Conservation (phyloP, 1,284 basidiomycete species). For the Neotropicomus parvogracilis region DNA sequence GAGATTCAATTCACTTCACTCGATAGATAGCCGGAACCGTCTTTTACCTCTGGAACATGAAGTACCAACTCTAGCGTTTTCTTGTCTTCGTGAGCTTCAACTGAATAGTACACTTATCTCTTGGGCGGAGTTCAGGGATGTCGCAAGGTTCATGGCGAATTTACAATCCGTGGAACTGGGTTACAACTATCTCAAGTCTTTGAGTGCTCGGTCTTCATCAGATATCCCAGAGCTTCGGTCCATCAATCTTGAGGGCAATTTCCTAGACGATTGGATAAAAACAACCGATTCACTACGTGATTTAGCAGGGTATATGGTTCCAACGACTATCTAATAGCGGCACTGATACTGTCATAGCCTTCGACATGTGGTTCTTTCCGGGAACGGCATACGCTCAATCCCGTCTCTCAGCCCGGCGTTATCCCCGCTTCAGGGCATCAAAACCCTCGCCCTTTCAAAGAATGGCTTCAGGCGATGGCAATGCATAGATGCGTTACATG, state of each 20-base stretch:
- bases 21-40: slow-evolving; percentile 55
- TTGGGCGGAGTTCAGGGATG: slow-evolving; percentile 64
- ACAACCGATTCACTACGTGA: slow-evolving; percentile 44
- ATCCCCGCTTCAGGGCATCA: slow-evolving; percentile 37
- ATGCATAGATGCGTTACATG: slow-evolving; percentile 65
- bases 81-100: slow-evolving; percentile 60
- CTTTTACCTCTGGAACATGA: slow-evolving; percentile 37
- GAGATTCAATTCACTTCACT: slow-evolving; percentile 11
- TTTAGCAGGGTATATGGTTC: slow-evolving; percentile 47
- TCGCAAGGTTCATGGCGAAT: slow-evolving; percentile 55
- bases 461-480: slow-evolving; percentile 65
- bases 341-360: slow-evolving; percentile 23
- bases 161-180: slow-evolving; percentile 73
- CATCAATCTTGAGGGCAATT: slow-evolving; percentile 78
- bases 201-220: slow-evolving; percentile 28
- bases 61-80: slow-evolving; percentile 46
- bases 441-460: slow-evolving; percentile 60
- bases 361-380: slow-evolving; percentile 64
- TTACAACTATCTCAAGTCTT: slow-evolving; percentile 57
- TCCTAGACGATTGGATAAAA: slow-evolving; percentile 57
- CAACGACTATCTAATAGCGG: slow-evolving; percentile 6
- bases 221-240: slow-evolving; percentile 40
- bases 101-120: slow-evolving; percentile 70
- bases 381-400: slow-evolving; percentile 56
- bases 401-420: slow-evolving; percentile 35